Base-by-base conservation (phyloP, 2,329 filamentous ascomycete species). In the Talaromyces atroroseus region DNA sequence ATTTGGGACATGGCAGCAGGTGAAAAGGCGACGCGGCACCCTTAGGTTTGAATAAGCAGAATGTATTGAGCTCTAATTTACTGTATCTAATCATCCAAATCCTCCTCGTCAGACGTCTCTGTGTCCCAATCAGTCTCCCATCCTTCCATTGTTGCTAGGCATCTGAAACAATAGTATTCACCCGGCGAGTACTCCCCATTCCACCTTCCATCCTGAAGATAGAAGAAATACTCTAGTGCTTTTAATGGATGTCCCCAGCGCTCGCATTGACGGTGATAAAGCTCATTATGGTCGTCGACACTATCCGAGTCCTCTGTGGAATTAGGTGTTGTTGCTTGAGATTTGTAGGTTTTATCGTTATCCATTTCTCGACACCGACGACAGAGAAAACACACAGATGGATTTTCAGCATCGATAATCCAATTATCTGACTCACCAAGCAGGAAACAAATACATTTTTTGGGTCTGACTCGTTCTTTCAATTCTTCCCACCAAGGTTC, bases 401-500 rank as follows among this genome's bases (percentile, higher is more conserved):
- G 4, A 24, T 42, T 12, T 42, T 44, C 36, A 29, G 34, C 21
- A n/a, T 29, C 36, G 36, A 44, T 26, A 2, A 44, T 12, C 36
- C 36, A 42, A 44, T 29, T n/a, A 20, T 52, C 36, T 29, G 49
- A 3, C 18, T 12, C 20, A n/a, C 12, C 14, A 12, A 50, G 47
- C 26, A 55, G 24, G 29, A 16, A 55, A 38, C 18, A 50, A 10
- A 50, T 45, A n/a, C 47, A 46, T 36, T 46, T 10, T 24, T 46
- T 5, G 5, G 42, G 14, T 50, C 24, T 55, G 7, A 50, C 32
- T 20, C 29, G 32, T 20, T 55, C 23, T 42, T 55, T 55, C 21
- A 55, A 24, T 36, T 49, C 34, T 32, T 49, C 53, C 46, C 46
- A 55, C 53, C 53, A 55, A 45, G 53, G 53, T 5, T 55, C 45